Evolutionary conservation across 257 asterid species (phyloP).

Genomic region (Solanum ossicruentum): DNA sequence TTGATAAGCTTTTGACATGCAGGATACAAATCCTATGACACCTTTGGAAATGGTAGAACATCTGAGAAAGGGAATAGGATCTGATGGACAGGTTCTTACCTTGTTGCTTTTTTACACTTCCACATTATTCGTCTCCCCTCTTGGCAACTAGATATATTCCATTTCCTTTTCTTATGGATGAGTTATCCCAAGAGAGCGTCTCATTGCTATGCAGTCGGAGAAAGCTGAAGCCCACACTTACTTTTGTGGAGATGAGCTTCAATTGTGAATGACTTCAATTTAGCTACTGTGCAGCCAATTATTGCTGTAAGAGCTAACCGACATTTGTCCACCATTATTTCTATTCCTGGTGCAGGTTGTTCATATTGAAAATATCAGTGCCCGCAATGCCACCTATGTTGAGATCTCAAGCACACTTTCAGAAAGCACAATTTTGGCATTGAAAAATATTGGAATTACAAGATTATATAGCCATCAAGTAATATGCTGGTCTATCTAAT

Average conservation of each 20-base stretch:
- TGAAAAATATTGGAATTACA: constrained; percentile 50
- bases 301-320: neutral
- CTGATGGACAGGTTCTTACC: constrained; percentile 72
- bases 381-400: constrained; percentile 56
- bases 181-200: neutral
- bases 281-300: neutral
- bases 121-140: neutral
- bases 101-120: neutral
- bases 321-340: neutral
- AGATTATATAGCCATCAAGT: constrained; percentile 93
- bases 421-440: constrained; percentile 48
- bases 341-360: constrained; percentile 49
- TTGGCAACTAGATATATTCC: neutral
- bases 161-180: neutral
- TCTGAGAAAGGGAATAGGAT: constrained; percentile 56
- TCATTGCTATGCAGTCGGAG: neutral
- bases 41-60: constrained; percentile 83
- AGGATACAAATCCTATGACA: constrained; percentile 60
- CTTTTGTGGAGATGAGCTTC: neutral
- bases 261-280: neutral
- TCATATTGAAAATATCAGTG: constrained; percentile 61
- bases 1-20: constrained; percentile 14
- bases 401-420: constrained; percentile 72
- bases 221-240: neutral
- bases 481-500: neutral